Percentiles rank a stretch among this genome's conserved stretches.
phyloP scores from a whole-genome alignment of 805 yeast species.

The Wilhelminamyces savonicus region DNA sequence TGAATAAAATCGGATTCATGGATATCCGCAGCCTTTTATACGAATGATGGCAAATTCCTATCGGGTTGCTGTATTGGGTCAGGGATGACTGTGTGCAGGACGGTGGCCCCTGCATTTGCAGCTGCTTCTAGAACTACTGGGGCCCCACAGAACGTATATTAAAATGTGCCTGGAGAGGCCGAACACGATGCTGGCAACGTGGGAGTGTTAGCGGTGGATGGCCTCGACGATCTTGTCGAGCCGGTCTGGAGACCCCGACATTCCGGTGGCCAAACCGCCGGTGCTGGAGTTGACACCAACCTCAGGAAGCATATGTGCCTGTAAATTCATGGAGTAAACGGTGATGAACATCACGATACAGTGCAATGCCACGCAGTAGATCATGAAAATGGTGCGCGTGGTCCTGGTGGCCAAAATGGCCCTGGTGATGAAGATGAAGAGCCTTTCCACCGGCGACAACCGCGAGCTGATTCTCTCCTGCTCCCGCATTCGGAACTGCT shows the following conservation, averaged over 20 bases:
- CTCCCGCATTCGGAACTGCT: slow-evolving; percentile 72
- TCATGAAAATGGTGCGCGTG: slow-evolving; percentile 65
- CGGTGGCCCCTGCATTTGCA: too few relatives aligned
- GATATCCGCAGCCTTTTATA: too few relatives aligned
- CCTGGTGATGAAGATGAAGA: slow-evolving; percentile 67
- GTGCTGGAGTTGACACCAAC: slow-evolving; percentile 35
- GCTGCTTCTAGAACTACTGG: too few relatives aligned
- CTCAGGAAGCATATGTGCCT: slow-evolving; percentile 40
- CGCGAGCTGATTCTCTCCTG: slow-evolving; percentile 67
- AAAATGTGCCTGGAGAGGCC: too few relatives aligned
- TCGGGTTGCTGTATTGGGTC: too few relatives aligned
- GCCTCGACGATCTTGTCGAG: too few relatives aligned
- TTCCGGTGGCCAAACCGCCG: slow-evolving; percentile 29
- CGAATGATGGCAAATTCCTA: too few relatives aligned
- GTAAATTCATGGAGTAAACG: slow-evolving; percentile 46
- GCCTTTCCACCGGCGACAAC: slow-evolving; percentile 71
- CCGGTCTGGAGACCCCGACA: slow-evolving; percentile 5
- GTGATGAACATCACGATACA: slow-evolving; percentile 61
- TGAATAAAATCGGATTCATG: too few relatives aligned
- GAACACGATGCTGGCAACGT: too few relatives aligned
- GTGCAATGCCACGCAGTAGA: slow-evolving; percentile 73
- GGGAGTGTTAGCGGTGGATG: too few relatives aligned
- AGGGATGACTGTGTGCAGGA: too few relatives aligned
- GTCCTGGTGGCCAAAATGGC: slow-evolving; percentile 68
- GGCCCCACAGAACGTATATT: too few relatives aligned